Evolutionary conservation across 345 rosid species (phyloP), one percentile per base, ranked within the genome.

Genomic region (Barbarea vulgaris): DNA sequence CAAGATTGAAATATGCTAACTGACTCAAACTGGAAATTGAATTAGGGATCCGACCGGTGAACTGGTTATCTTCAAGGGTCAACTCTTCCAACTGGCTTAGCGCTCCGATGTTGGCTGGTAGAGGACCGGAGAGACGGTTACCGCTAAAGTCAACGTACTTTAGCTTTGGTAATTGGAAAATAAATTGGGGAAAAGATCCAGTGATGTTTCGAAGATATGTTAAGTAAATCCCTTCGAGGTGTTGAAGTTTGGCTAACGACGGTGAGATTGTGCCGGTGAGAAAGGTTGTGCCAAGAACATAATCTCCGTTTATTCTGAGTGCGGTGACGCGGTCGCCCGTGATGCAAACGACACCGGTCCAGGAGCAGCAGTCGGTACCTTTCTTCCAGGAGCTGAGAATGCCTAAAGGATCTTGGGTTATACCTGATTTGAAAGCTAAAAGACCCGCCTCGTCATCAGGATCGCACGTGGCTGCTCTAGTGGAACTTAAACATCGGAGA

Each of bases 181-280:
- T 6, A 41, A 82, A 28, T 10, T 66, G 82, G 28, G 97, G 97
- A 15, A 89, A 89, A 3, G 63, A 9, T 21, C 97, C 97, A 31
- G 91, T 78, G 68, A 92, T 72, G 72, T 87, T 83, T 77, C 75
- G 61, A 64, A 86, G 85, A 72, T 85, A 7, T 0, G 0, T 27
- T 1, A 92, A 64, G 79, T 87, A 87, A 19, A 92, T 50, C 1
- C 87, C 86, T n/a, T 67, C 85, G 18, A 89, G 86, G 72, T 77
- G 30, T 24, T 75, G 73, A 58, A 89, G 56, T 66, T 89, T 87
- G 1, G 41, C 78, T 0, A 89, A 74, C 9, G 82, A 81, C 4
- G 91, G 83, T 6, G 97, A 91, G 83, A 91, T 79, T 0, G 85
- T 80, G 14, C 97, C 96, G 14, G 92, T 51, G 10, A 88, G 80